These are phyloP conservation scores for Diaporthe ampelina DNA, from an alignment of 2,329 filamentous ascomycete species.

Conservation along the genomic window DNA sequence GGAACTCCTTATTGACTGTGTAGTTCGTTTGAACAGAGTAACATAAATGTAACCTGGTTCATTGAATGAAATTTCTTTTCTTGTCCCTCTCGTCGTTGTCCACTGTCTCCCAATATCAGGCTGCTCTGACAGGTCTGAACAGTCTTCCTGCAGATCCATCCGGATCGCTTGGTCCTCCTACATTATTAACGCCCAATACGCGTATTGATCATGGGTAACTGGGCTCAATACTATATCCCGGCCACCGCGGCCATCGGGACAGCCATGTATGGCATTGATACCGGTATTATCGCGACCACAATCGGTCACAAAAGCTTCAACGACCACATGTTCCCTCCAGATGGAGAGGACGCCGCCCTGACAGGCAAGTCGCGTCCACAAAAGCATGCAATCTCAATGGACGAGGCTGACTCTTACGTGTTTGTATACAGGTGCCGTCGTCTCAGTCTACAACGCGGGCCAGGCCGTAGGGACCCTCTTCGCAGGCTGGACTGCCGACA, in stretches of 20 bases:
- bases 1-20: not conserved
- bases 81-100: not conserved
- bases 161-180: not conserved
- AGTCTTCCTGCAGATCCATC: not conserved
- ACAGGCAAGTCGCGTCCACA: constrained; percentile 37
- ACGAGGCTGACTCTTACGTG: not conserved
- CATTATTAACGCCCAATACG: no score
- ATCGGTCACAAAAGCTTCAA: constrained; percentile 51
- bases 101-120: not conserved
- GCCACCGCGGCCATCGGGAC: constrained; percentile 30
- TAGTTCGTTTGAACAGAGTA: not conserved
- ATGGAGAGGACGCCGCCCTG: constrained; percentile 46
- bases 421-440: constrained; percentile 46
- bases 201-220: constrained; percentile 6
- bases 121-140: not conserved
- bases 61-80: not conserved
- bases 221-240: constrained; percentile 28
- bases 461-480: constrained; percentile 49
- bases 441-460: constrained; percentile 52
- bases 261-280: constrained; percentile 41
- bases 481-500: constrained; percentile 51
- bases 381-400: not conserved
- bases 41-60: constrained; percentile 9
- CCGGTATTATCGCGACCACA: constrained; percentile 52
- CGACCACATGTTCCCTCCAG: constrained; percentile 50